phyloP scores from a whole-genome alignment of 306 rosid genomes.

The Glycine tomentella region DNA sequence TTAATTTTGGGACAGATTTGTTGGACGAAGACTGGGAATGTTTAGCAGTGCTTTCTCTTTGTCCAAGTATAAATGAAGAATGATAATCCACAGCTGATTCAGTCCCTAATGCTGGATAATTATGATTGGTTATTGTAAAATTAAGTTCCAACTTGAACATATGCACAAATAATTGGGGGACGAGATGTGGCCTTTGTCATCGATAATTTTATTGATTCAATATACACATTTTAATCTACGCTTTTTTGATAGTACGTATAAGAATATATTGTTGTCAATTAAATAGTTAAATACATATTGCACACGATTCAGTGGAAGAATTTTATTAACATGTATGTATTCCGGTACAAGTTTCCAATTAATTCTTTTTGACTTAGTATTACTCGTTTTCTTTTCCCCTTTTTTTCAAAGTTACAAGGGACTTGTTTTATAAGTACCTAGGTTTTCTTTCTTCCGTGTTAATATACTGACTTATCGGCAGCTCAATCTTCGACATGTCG shows the following conservation, averaged over 20 bases:
- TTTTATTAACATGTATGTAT: not conserved
- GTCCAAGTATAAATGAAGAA: not conserved
- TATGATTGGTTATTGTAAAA: not conserved
- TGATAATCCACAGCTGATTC: not conserved
- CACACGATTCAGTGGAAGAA: no score
- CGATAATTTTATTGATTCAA: not conserved
- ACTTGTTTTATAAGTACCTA: not conserved
- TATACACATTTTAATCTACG: not conserved
- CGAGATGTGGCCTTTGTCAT: not conserved
- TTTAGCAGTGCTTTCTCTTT: not conserved
- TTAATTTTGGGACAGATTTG: not conserved
- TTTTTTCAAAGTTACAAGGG: not conserved
- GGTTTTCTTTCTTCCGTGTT: not conserved
- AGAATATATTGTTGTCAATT: not conserved
- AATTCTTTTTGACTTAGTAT: not conserved
- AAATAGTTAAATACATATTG: not conserved
- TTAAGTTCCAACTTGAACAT: not conserved
- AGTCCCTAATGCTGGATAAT: slow-evolving; percentile 1
- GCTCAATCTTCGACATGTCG: slow-evolving; percentile 15
- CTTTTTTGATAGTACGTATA: not conserved
- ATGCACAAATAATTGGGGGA: not conserved
- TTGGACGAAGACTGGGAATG: not conserved
- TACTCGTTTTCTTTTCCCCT: not conserved
- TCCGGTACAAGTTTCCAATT: not conserved
- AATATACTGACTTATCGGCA: not conserved